Percentiles rank a stretch among this genome's conserved stretches.
phyloP scores from a whole-genome alignment of 306 rosid species.

The Myrica gale region DNA sequence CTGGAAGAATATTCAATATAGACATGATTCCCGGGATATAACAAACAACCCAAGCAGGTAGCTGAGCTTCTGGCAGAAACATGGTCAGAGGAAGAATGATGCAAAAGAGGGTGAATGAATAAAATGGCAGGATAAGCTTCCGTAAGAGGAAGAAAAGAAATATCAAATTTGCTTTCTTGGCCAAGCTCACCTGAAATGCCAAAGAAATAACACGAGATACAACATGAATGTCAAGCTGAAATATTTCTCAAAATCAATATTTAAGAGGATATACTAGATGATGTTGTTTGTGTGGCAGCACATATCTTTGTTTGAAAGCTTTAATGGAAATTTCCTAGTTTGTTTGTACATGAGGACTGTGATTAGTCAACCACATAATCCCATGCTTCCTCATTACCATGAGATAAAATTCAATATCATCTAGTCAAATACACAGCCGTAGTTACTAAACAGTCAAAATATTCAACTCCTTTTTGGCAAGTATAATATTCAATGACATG shows the following conservation, averaged over 20 bases:
- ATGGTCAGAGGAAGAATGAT: constrained; percentile 96
- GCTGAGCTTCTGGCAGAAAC: constrained; percentile 98
- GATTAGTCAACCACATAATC: constrained; percentile 5
- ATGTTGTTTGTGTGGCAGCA: neutral
- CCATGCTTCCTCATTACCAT: neutral
- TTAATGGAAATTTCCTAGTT: neutral
- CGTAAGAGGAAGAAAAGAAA: constrained; percentile 93
- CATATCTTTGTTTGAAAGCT: neutral
- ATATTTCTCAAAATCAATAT: constrained; percentile 3
- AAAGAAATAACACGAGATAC: constrained; percentile 25
- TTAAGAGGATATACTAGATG: neutral
- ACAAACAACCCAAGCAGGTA: constrained; percentile 95
- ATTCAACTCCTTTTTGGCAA: neutral
- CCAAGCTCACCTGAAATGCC: constrained; percentile 68
- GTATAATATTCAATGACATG: neutral
- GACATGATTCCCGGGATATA: constrained; percentile 97
- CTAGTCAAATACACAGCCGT: neutral
- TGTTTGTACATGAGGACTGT: neutral
- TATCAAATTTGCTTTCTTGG: constrained; percentile 77
- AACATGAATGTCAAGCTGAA: constrained; percentile 25
- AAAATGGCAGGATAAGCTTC: constrained; percentile 93
- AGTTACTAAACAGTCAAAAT: neutral
- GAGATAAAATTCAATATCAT: neutral
- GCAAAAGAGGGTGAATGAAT: constrained; percentile 95
- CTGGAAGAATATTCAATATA: constrained; percentile 75